These are phyloP conservation scores for Echinosphaeria canescens DNA, from an alignment of 2,329 filamentous ascomycete genomes.

Conservation along the genomic window DNA sequence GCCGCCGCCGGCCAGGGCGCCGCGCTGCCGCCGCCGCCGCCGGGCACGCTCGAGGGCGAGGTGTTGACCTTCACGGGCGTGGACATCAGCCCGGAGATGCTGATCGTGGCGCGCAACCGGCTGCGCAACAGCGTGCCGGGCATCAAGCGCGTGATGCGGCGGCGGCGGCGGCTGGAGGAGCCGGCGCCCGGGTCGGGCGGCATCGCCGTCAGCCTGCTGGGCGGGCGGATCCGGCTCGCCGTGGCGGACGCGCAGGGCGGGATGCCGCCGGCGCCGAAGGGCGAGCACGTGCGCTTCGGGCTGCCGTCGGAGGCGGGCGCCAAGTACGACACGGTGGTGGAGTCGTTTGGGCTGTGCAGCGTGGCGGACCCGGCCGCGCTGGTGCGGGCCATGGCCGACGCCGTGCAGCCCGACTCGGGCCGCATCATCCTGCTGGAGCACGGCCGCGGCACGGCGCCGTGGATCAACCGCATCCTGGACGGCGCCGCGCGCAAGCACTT, in stretches of 20 bases:
- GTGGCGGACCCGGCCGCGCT: slow-evolving; percentile 32
- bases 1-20: background rate
- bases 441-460: slow-evolving; percentile 29
- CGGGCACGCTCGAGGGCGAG: slow-evolving; percentile 7
- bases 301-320: slow-evolving; percentile 6
- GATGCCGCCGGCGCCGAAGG: slow-evolving; percentile 16
- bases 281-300: no score
- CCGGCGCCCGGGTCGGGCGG: slow-evolving; percentile 3
- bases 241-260: slow-evolving; percentile 20
- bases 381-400: slow-evolving; percentile 27
- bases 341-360: slow-evolving; percentile 44
- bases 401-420: slow-evolving; percentile 28
- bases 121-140: slow-evolving; percentile 20
- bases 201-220: background rate
- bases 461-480: slow-evolving; percentile 33
- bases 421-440: slow-evolving; percentile 41
- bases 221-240: no score
- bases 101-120: slow-evolving; percentile 31
- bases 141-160: slow-evolving; percentile 16
- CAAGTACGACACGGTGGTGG: slow-evolving; percentile 39
- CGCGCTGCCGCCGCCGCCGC: slow-evolving; percentile 1
- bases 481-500: slow-evolving; percentile 31
- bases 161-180: slow-evolving; percentile 6
- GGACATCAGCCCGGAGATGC: slow-evolving; percentile 37
- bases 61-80: slow-evolving; percentile 37